Evolutionary conservation across 2,329 filamentous ascomycete species (phyloP), one percentile per base, ranked within the genome.

Genomic region (Hypoxylon sp.): DNA sequence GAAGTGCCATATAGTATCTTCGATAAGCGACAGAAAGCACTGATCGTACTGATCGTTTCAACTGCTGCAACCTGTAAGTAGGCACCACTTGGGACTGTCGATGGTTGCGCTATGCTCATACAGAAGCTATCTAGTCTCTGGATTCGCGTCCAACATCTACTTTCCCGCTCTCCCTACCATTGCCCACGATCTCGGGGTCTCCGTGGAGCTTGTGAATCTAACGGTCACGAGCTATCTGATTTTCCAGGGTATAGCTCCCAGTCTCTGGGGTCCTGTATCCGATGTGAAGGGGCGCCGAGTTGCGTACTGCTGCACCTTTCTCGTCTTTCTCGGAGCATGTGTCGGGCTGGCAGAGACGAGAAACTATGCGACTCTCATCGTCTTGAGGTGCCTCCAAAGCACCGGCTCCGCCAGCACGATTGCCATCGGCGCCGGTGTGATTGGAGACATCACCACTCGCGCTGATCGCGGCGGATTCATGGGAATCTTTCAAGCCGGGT

Each of bases 401-500:
- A 73, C 77, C 0, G 83, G 84, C 0, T 82, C 78, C 58, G 81
- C 79, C 29, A 81, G 81, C 5, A 86, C 83, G 0, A 77, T 87
- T 21, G 80, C 85, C 0, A 74, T 89, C 13, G 70, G 71, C 4
- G 65, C 68, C 1, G 85, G 80, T 0, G 79, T 88, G 0, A 79
- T 88, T 3, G 81, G 80, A 1, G 87, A 89, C 62, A 76, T 87
- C 3, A 80, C 80, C 0, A 84, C 83, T 0, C 78, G 78, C 1
- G 77, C 78, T 0, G 84, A 88, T 65, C 77, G 86, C 42, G 84
- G 83, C 15, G 73, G 76, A 6, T 83, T 81, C 66, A 80, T 86
- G 62, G 83, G 78, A 35, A 78, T 78, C 62, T 79, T 77, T 43
- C 77, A 75, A 42, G 29, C 67, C 2, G 71, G 70, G 1, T 35